Base-by-base conservation (phyloP, 2,329 filamentous ascomycete genomes). In the Fusarium sororula region DNA sequence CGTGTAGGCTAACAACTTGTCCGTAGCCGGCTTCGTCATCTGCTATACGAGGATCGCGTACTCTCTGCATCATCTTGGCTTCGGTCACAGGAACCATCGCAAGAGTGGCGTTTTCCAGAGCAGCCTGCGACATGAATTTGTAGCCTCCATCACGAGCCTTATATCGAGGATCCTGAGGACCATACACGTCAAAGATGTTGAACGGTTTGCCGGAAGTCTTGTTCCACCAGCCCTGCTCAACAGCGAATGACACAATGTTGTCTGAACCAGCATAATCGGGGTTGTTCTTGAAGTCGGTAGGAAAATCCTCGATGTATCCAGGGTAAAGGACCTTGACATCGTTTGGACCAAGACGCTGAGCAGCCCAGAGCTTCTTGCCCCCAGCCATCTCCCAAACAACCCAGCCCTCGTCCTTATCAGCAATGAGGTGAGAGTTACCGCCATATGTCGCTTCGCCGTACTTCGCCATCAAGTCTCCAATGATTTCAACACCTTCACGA, bases 311-410 rank as follows among this genome's bases (percentile, higher is more conserved):
- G 28, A 77, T 77, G 6, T 77, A 77, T 0, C 75, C 75, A 0
- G 75, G 75, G 37, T 77, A 77, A 1, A 77, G 59, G 0, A 77
- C 75, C 13, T 76, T 77, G 35, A 77, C 75, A 14, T 77, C 71
- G 5, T 75, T 68, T 0, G 75, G 57, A 3, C 75, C 75, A 17
- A 77, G 73, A 10, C 73, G 71, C 15, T 77, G 73, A 4, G 75
- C 75, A 22, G 75, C 75, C 75, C 75, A 77, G 5, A 77, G 75
- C 3, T 75, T 75, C 17, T 67, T 53, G 1, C 75, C 75, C 1
- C 75, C 75, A 2, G 75, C 75, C 75, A 77, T 77, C 6, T 77
- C 75, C 75, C 75, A 77, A 7, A 77, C 75, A 3, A 77, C 44
- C 75, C 75, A 77, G 0, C 75, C 75, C 41, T 77, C 75, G 5